Evolutionary conservation across 306 rosid genomes (phyloP).

Genomic region (Vicia sativa): DNA sequence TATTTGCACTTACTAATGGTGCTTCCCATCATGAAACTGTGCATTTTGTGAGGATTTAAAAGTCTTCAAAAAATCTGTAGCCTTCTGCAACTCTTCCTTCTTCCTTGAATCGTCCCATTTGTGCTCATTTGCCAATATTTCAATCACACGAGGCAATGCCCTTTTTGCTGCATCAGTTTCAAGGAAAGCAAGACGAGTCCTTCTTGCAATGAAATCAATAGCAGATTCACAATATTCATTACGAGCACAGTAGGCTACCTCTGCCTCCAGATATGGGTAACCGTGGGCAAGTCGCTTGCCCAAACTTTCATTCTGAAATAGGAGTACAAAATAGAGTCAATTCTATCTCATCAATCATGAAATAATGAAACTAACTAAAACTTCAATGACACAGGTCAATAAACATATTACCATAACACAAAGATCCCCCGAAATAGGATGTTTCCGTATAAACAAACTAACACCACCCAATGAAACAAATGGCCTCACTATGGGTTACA

Average conservation of each 20-base stretch:
- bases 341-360: constrained; percentile 1
- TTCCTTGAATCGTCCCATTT: constrained; percentile 79
- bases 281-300: constrained; percentile 98
- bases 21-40: constrained; percentile 88
- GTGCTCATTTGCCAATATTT: constrained; percentile 81
- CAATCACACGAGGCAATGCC: constrained; percentile 84
- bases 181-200: constrained; percentile 94
- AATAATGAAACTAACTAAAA: constrained; percentile 20
- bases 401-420: constrained; percentile 6
- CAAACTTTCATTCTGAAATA: constrained; percentile 70
- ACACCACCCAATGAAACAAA: background rate
- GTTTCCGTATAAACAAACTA: constrained; percentile 4
- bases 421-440: constrained; percentile 21
- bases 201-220: constrained; percentile 91
- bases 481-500: background rate
- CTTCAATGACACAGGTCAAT: background rate
- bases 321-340: constrained; percentile 26
- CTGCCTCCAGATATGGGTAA: constrained; percentile 94
- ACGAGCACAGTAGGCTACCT: constrained; percentile 98
- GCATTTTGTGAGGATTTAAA: constrained; percentile 93
- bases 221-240: constrained; percentile 96
- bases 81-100: constrained; percentile 73
- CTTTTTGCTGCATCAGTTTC: constrained; percentile 92
- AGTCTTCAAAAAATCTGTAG: constrained; percentile 68
- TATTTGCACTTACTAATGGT: constrained; percentile 51